Evolutionary conservation across 192 early-diverging fungal species (phyloP), one percentile per base, ranked within the genome.

Genomic region (Mycoemilia scoparia): DNA sequence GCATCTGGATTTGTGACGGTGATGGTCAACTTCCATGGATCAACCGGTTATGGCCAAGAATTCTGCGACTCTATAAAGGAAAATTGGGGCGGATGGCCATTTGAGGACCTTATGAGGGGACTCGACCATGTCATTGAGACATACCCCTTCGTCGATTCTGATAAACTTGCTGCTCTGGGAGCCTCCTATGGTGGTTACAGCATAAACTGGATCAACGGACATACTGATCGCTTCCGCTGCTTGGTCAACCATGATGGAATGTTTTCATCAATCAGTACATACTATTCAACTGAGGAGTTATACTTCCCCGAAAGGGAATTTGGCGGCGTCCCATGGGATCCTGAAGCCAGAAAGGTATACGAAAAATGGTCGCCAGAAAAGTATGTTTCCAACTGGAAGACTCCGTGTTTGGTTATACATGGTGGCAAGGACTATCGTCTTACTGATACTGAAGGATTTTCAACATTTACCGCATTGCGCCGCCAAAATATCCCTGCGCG

Each of bases 151-250:
- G 62, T 85, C 17, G 80, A 82, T 45, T 27, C 37, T n/a, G 44
- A 49, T 4, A 51, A 71, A 11, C 38, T 83, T 11, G 60, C 64
- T 18, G 84, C 64, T 9, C 53, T 84, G 7, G 84, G 82, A 12
- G 82, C 75, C 5, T 70, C 66, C 13, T 84, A 82, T 51, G 84
- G 84, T 41, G 83, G 79, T 7, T 83, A 72, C 44, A 81, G 79
- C 81, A 68, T 81, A 42, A 87, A 87, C 57, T 87, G 81, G 81
- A 70, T 87, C 41, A 87, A 87, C 48, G 76, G 76, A 10, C 77
- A 87, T 45, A 79, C 71, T 8, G 34, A 62, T 18, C 54, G 66
- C n/a, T 87, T 87, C 59, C 62, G 58, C 32, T 57, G 54, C 21
- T 49, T 81, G 29, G 79, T 84, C 12, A 82, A 74, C 47, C 84